phyloP scores from a whole-genome alignment of 768 basidiomycete genomes.

The Kwoniella dejecticola region DNA sequence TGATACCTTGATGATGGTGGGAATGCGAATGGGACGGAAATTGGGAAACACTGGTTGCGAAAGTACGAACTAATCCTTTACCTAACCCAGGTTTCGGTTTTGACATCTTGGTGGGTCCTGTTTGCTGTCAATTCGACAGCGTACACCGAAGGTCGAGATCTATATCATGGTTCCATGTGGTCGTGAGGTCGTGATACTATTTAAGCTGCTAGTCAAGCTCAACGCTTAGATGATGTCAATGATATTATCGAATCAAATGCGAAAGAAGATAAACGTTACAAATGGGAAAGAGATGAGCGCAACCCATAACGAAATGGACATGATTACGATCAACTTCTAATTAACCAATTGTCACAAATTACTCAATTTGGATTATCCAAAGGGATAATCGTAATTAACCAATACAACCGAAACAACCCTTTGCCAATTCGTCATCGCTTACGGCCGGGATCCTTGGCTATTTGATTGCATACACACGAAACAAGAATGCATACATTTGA shows the following conservation, averaged over 20 bases:
- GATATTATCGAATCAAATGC: not conserved
- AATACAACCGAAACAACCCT: not conserved
- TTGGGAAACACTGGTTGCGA: slow-evolving; percentile 29
- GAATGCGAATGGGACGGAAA: slow-evolving; percentile 10
- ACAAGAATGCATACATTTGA: not conserved
- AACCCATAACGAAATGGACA: too few species aligned
- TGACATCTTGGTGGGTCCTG: slow-evolving; percentile 26
- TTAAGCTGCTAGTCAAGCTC: not conserved
- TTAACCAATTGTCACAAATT: not conserved
- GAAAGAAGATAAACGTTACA: not conserved
- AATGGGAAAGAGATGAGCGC: not conserved
- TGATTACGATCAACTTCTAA: not conserved
- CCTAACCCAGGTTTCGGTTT: slow-evolving; percentile 48
- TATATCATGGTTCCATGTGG: not conserved
- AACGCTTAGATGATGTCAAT: not conserved
- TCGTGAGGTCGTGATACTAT: not conserved
- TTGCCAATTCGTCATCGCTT: not conserved
- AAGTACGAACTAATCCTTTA: slow-evolving; percentile 42
- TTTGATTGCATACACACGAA: not conserved
- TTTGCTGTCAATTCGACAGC: not conserved
- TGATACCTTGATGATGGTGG: slow-evolving; percentile 1
- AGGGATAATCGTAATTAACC: not conserved
- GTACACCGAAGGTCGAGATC: not conserved
- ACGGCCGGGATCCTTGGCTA: not conserved
- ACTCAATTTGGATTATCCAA: not conserved